These are phyloP conservation scores for Phaffia australis DNA, from an alignment of 768 basidiomycete genomes.

Conservation along the genomic window DNA sequence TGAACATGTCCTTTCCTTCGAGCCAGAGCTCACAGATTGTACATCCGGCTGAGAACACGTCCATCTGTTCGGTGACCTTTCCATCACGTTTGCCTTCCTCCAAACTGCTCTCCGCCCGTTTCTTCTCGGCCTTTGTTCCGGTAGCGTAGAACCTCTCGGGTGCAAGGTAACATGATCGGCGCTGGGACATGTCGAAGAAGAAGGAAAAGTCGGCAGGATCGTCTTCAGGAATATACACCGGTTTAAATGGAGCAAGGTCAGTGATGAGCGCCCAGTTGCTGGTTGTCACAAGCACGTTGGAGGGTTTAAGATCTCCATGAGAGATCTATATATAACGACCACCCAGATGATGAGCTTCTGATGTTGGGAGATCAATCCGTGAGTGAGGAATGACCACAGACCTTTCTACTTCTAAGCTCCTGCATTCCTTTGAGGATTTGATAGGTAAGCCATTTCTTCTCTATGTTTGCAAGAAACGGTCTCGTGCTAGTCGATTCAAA, in stretches of 20 bases:
- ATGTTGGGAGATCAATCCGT: background rate
- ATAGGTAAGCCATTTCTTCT: constrained; percentile 98
- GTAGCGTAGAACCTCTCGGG: constrained; percentile 39
- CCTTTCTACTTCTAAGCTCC: constrained; percentile 63
- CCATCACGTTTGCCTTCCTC: constrained; percentile 55
- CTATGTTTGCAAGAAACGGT: constrained; percentile 77
- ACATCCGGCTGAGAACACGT: constrained; percentile 89
- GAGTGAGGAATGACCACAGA: constrained; percentile 28
- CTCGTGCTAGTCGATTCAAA: constrained; percentile 55
- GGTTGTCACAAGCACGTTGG: constrained; percentile 90
- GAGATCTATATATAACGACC: constrained; percentile 47
- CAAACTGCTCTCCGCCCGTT: constrained; percentile 8
- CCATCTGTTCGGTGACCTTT: constrained; percentile 88
- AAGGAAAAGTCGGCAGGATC: constrained; percentile 97
- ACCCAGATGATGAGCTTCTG: too few relatives aligned
- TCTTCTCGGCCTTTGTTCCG: constrained; percentile 46
- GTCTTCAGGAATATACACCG: constrained; percentile 85
- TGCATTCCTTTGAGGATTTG: constrained; percentile 77
- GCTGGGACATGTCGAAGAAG: constrained; percentile 68
- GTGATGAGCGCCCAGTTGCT: constrained; percentile 93
- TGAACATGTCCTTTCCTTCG: constrained; percentile 87
- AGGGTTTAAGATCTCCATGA: constrained; percentile 95
- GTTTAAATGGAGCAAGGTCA: constrained; percentile 93
- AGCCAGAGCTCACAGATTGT: constrained; percentile 91
- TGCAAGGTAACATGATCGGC: constrained; percentile 45